Evolutionary conservation across 345 rosid genomes (phyloP), one percentile per base, ranked within the genome.

Genomic region (Eucalyptus urophylla): DNA sequence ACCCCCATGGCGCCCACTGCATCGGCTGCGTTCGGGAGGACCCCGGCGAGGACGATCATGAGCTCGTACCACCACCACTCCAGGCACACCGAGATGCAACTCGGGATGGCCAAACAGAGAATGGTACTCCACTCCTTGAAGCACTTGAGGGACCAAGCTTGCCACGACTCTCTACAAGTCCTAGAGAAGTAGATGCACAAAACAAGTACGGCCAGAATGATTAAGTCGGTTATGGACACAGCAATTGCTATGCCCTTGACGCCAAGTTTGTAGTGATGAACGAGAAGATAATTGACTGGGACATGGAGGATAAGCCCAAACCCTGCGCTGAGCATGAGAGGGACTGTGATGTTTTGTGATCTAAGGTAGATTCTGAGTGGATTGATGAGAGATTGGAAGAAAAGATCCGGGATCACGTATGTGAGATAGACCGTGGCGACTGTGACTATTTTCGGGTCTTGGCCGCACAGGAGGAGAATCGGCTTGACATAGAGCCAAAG

Each of bases 11-110:
- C 88, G 8, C 96, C 95, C 40, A 95, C 93, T 2, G 95, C 93
- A 60, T 93, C 94, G 0, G 92, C 49, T 80, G 94, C 91, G 40
- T 94, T 92, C 16, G 86, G 44, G 14, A 94, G 86, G 69, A 92
- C 86, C 6, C 96, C 97, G 3, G 94, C 92, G 11, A 95, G 91
- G 54, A 95, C 49, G 58, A 93, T 92, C 97, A 95, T 95, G 29
- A 93, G 91, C 89, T 95, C 95, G 24, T 95, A 95, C 95, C 96
- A 93, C 95, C 96, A 94, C 97, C 95, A 94, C 60, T 95, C 97
- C 47, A 95, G 86, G 90, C 95, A 94, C 27, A 95, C 93, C 11
- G 95, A 93, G 17, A 92, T 11, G 85, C 95, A 93, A 60, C 94
- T 92, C 1, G 94, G 96, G 43, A 95, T 88, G 11, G 97, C 96